phyloP scores from a whole-genome alignment of 257 asterid genomes.

The Ehretia macrophylla region DNA sequence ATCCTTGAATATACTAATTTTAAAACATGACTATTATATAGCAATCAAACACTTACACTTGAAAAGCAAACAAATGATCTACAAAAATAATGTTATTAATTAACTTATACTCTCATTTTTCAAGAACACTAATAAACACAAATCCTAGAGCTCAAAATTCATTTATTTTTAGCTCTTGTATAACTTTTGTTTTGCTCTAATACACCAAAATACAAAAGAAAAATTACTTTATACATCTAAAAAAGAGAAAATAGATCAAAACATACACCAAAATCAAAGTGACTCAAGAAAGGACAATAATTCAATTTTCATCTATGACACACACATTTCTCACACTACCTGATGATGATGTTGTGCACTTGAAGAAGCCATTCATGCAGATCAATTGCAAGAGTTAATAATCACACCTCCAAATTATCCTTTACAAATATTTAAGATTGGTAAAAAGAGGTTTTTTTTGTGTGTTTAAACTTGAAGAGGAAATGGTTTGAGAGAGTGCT shows the following conservation, averaged over 20 bases:
- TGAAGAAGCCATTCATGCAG: conserved; percentile 69
- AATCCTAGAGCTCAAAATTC: background rate
- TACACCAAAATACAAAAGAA: background rate
- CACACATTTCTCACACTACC: conserved; percentile 25
- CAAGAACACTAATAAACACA: background rate
- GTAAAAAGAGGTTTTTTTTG: background rate
- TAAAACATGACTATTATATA: no score
- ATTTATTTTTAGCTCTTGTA: no score
- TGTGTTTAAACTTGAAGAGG: background rate
- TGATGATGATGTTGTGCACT: conserved; percentile 49
- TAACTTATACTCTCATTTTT: no score
- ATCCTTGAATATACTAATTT: no score
- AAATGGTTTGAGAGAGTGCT: conserved; percentile 2
- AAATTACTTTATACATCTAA: background rate
- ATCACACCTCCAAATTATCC: background rate
- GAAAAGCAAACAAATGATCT: background rate
- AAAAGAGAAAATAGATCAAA: no score
- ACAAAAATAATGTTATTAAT: no score
- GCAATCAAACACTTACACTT: background rate
- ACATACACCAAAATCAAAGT: background rate
- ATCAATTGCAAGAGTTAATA: background rate
- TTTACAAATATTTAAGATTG: background rate
- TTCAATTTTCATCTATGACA: background rate
- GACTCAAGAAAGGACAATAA: background rate
- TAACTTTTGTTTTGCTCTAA: no score